These are phyloP conservation scores for Trypanosomatidae sp. DNA, from an alignment of 208 protist species.

Conservation along the genomic window DNA sequence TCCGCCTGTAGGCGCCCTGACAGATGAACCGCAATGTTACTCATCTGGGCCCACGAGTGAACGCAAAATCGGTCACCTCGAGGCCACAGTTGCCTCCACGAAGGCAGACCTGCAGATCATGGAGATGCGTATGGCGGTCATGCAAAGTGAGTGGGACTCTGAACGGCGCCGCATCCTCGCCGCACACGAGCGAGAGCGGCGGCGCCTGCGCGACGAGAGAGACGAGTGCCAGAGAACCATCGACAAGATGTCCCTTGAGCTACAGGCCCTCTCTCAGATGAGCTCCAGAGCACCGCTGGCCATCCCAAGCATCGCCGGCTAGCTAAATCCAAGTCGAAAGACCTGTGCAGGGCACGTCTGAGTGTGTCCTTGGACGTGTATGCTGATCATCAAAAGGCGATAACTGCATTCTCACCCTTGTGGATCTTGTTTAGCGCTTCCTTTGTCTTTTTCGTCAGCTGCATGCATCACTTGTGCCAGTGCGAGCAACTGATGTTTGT, in stretches of 20 bases:
- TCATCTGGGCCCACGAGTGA: constrained; percentile 12
- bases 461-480: background rate
- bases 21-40: background rate
- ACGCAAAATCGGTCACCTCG: constrained; percentile 38
- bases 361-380: background rate
- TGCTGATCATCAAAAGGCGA: background rate
- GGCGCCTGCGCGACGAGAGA: constrained; percentile 38
- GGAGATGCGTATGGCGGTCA: constrained; percentile 45
- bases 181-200: constrained; percentile 42
- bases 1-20: background rate
- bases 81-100: constrained; percentile 32
- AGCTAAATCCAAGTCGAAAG: background rate
- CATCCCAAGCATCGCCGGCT: constrained; percentile 14
- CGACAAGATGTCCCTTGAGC: constrained; percentile 51
- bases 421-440: background rate
- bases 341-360: background rate
- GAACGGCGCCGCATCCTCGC: constrained; percentile 54
- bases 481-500: background rate
- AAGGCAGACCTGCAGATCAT: constrained; percentile 44
- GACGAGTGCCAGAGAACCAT: constrained; percentile 60
- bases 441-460: background rate
- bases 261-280: constrained; percentile 35
- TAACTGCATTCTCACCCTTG: background rate
- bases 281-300: constrained; percentile 18
- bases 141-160: constrained; percentile 38